Percentiles rank a stretch among this genome's conserved stretches.
phyloP scores from a whole-genome alignment of 345 rosid genomes.

The Trapa incisa region DNA sequence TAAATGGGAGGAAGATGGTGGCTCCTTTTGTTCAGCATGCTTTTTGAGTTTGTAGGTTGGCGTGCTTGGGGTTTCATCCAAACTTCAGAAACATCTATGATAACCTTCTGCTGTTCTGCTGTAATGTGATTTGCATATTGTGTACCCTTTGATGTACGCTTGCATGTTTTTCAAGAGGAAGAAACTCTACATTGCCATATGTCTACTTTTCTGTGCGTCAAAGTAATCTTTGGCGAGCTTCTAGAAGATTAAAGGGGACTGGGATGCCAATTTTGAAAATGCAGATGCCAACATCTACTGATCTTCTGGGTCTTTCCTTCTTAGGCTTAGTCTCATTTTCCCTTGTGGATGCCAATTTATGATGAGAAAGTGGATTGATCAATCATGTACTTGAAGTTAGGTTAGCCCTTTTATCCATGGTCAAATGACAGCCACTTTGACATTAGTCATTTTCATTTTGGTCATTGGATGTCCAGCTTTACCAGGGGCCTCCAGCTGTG shows the following conservation, averaged over 20 bases:
- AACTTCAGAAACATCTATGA: not conserved
- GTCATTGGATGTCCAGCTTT: too few species aligned
- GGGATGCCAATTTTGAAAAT: not conserved
- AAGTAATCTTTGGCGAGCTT: not conserved
- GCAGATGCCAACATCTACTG: not conserved
- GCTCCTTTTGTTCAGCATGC: not conserved
- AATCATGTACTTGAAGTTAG: too few species aligned
- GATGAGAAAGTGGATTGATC: too few species aligned
- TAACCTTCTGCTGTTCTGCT: not conserved
- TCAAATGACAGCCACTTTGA: too few species aligned
- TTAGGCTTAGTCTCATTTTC: too few species aligned
- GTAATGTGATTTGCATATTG: not conserved
- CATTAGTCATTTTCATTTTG: too few species aligned
- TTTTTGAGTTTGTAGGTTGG: not conserved
- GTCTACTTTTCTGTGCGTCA: not conserved
- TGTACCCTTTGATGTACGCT: not conserved
- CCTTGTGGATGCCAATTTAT: too few species aligned
- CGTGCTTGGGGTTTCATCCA: not conserved
- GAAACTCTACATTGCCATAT: not conserved
- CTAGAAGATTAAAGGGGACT: too few species aligned
- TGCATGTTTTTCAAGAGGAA: not conserved
- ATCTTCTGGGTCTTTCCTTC: too few species aligned
- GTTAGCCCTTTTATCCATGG: too few species aligned
- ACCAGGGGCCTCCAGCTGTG: too few species aligned
- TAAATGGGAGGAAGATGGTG: constrained; percentile 4